phyloP scores from a whole-genome alignment of 2,329 filamentous ascomycete species.

The Pyrenochaeta sp. region DNA sequence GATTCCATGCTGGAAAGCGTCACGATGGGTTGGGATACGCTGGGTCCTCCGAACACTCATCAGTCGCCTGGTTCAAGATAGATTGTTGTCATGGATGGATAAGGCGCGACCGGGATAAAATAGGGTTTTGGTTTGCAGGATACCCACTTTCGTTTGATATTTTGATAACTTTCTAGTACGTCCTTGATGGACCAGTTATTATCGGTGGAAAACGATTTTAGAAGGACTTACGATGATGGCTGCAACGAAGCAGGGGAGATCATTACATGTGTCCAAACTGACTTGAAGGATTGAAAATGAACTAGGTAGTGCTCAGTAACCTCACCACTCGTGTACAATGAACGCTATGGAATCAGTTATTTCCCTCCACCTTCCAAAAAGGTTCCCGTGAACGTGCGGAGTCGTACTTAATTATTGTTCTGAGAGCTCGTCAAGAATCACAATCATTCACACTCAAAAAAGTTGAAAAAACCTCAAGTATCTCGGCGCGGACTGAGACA shows the following conservation, averaged over 20 bases:
- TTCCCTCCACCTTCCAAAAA: neutral
- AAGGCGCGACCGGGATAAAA: neutral
- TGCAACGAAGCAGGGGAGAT: neutral
- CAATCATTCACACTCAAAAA: too few relatives aligned
- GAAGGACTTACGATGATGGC: neutral
- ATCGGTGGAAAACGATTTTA: neutral
- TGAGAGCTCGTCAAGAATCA: too few relatives aligned
- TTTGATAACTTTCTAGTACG: neutral
- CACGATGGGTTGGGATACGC: constrained; percentile 43
- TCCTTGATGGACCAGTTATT: neutral
- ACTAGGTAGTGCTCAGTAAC: neutral
- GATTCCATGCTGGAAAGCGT: constrained; percentile 49
- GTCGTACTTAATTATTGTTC: too few relatives aligned
- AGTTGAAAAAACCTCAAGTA: too few relatives aligned
- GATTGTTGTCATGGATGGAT: neutral
- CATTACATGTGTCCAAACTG: neutral
- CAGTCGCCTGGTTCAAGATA: constrained; percentile 10
- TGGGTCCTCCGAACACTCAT: constrained; percentile 24
- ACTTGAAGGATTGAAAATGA: neutral
- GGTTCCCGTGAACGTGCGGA: too few relatives aligned
- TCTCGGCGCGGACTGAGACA: too few relatives aligned
- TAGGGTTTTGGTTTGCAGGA: constrained; percentile 14
- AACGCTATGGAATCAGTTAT: neutral
- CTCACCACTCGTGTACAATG: constrained; percentile 11
- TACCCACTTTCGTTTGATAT: constrained; percentile 29